Base-by-base conservation (phyloP, 805 yeast genomes). In the Starmerella lactis-condensi region DNA sequence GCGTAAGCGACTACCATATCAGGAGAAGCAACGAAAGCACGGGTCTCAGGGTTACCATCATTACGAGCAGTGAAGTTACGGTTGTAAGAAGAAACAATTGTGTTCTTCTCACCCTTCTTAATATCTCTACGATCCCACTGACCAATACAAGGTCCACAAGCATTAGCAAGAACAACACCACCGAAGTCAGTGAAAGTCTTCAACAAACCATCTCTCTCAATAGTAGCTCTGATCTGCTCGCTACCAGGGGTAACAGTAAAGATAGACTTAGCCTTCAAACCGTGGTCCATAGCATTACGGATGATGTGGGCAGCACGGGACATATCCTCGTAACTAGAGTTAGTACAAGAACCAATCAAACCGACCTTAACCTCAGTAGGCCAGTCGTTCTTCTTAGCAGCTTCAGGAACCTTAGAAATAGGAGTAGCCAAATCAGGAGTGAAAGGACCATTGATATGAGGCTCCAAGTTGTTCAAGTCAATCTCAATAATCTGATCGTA, bases 131-230 rank as follows among this genome's bases (percentile, higher is more conserved):
- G 76, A 58, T 83, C 94, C 96, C 96, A 85, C 67, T 85, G 95
- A 52, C 96, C 96, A 54, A 83, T 83, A 69, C 96, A 83, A 54
- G 96, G 96, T 52, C 96, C 96, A 67, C 96, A 85, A 37, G 96
- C 96, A 55, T 85, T 85, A 39, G 96, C 95, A 53, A 85, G 65
- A 34, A 85, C 95, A 39, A 75, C 67, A 56, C 93, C 96, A 47
- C 95, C 95, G 49, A 75, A 77, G 51, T 79, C 81, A 53, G 74
- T 72, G 60, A 85, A 82, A 45, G 89, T 75, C 46, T 75, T 64
- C 46, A 85, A 70, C 57, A 77, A 75, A 40, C 96, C 95, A 57
- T 85, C 96, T 59, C 93, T 75, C 55, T 75, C 94, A 56, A 85
- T 85, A 43, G 96, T 85, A 43, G 96, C 95, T 64, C 96, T 78